These are phyloP conservation scores for Gloeostereum incarnatum DNA, from an alignment of 768 basidiomycete species.

Conservation along the genomic window DNA sequence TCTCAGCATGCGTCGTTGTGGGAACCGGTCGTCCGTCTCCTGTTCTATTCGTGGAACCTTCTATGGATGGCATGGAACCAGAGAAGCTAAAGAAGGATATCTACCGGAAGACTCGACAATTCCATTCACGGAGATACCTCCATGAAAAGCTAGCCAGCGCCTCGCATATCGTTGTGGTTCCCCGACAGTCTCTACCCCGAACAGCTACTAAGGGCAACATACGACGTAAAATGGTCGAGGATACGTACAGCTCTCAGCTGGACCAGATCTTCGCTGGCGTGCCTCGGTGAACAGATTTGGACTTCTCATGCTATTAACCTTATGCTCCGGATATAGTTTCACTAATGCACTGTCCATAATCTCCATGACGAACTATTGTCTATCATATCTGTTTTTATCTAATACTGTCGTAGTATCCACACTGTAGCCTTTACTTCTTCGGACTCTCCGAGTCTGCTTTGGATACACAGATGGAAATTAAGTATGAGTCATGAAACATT, in stretches of 20 bases:
- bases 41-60: slow-evolving; percentile 42
- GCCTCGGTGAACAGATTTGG: too few species aligned
- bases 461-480: too few species aligned
- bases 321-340: too few species aligned
- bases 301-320: too few species aligned
- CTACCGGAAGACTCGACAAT: slow-evolving; percentile 38
- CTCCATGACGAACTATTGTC: too few species aligned
- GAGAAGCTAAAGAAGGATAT: slow-evolving; percentile 38
- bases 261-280: slow-evolving; percentile 39
- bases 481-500: too few species aligned
- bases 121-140: slow-evolving; percentile 43
- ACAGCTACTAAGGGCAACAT: slow-evolving; percentile 53
- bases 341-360: too few species aligned
- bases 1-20: slow-evolving; percentile 45
- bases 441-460: too few species aligned
- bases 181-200: slow-evolving; percentile 36
- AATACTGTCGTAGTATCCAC: too few species aligned
- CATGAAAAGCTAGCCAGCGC: slow-evolving; percentile 42
- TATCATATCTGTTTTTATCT: too few species aligned
- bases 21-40: slow-evolving; percentile 48
- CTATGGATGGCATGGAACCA: slow-evolving; percentile 24
- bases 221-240: slow-evolving; percentile 42
- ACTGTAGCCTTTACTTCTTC: too few species aligned
- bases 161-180: slow-evolving; percentile 36
- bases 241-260: slow-evolving; percentile 26